A percentile compares a stretch with the other conserved stretches of the same genome.
phyloP scores from a whole-genome alignment of 805 yeast genomes.

The Hanseniaspora taiwanica region DNA sequence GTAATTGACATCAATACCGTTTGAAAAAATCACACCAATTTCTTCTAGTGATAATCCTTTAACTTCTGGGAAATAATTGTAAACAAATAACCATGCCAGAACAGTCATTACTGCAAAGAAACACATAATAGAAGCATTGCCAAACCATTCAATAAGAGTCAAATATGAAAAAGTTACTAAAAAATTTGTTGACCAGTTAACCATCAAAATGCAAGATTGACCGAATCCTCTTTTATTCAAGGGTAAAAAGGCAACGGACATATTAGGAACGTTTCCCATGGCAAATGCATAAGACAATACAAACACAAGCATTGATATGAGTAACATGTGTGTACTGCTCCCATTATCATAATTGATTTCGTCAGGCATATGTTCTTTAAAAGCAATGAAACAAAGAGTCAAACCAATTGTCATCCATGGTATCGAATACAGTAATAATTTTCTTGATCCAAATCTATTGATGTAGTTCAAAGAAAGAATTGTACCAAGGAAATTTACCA shows the following conservation, averaged over 20 bases:
- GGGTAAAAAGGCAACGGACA: conserved; percentile 32
- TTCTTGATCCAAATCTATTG: conserved; percentile 36
- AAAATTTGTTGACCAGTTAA: conserved; percentile 30
- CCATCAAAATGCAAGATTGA: conserved; percentile 28
- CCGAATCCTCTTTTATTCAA: conserved; percentile 30
- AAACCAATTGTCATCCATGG: conserved; percentile 29
- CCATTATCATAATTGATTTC: conserved; percentile 1
- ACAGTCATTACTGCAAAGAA: conserved; percentile 23
- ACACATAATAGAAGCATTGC: conserved; percentile 23
- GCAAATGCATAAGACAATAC: conserved; percentile 32
- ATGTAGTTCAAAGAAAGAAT: conserved; percentile 37
- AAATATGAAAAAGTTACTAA: conserved; percentile 26
- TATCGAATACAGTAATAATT: conserved; percentile 30
- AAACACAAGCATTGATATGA: conserved; percentile 23
- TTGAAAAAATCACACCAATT: conserved; percentile 25
- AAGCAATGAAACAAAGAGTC: conserved; percentile 21
- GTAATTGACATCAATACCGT: conserved; percentile 28
- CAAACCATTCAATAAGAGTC: conserved; percentile 19
- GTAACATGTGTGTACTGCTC: conserved; percentile 11
- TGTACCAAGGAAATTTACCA: conserved; percentile 42
- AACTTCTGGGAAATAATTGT: conserved; percentile 31
- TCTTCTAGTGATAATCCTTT: conserved; percentile 32
- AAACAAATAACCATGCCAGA: conserved; percentile 28
- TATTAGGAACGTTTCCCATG: conserved; percentile 34
- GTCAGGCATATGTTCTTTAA: conserved; percentile 6